Conservation (phyloP, 495 filamentous ascomycete species). For the Aspergillus incahuasiensis region DNA sequence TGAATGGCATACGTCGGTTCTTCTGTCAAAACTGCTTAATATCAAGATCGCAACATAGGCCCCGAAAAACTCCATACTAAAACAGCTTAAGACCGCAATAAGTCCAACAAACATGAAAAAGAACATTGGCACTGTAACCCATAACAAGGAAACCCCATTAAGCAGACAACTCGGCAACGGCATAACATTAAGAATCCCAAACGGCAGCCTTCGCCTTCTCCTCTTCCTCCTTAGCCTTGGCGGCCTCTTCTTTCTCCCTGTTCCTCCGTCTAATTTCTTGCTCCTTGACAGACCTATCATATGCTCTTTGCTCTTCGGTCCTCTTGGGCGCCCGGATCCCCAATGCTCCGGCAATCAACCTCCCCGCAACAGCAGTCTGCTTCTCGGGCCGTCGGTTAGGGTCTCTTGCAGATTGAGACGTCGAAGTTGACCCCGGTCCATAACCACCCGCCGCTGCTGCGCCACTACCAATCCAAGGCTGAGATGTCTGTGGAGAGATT, state of each 20-base stretch:
- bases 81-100: background rate
- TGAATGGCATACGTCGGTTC: background rate
- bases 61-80: background rate
- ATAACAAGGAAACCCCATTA: background rate
- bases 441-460: constrained; percentile 5
- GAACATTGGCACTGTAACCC: background rate
- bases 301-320: constrained; percentile 85
- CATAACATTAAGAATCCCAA: constrained; percentile 68
- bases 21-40: background rate
- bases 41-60: background rate
- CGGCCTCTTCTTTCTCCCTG: constrained; percentile 62
- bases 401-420: background rate
- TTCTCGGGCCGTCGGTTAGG: constrained; percentile 66
- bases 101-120: background rate
- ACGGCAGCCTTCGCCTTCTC: constrained; percentile 69
- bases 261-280: constrained; percentile 78
- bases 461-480: constrained; percentile 18
- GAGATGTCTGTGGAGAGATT: constrained; percentile 45
- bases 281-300: constrained; percentile 77
- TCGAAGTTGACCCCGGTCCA: background rate
- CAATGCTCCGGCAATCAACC: constrained; percentile 86
- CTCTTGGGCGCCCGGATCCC: constrained; percentile 74
- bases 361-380: constrained; percentile 82
- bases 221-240: constrained; percentile 58
- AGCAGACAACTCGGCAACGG: background rate